phyloP scores from a whole-genome alignment of 2,329 filamentous ascomycete genomes.

The Penicillium hesseltinei region DNA sequence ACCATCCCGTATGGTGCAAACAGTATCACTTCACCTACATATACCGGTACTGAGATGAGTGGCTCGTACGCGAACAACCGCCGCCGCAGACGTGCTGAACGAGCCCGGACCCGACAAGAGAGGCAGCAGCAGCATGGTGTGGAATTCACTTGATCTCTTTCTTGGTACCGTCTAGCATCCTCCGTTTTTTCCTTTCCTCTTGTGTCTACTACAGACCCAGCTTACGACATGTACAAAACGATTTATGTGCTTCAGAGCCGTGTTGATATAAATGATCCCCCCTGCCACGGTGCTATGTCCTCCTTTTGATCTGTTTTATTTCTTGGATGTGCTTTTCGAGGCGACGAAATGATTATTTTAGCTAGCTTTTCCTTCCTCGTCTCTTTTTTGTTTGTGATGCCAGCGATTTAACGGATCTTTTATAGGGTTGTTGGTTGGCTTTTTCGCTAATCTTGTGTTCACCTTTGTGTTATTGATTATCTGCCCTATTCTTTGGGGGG shows the following conservation, averaged over 20 bases:
- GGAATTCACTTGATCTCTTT: constrained; percentile 47
- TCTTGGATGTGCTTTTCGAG: constrained; percentile 1
- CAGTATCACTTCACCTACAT: constrained; percentile 45
- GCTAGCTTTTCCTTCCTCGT: constrained; percentile 4
- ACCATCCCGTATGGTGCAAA: constrained; percentile 41
- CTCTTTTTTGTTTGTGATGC: constrained; percentile 5
- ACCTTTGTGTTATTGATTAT: neutral
- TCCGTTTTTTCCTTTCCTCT: neutral
- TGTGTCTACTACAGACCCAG: neutral
- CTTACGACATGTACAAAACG: constrained; percentile 21
- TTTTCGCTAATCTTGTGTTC: neutral
- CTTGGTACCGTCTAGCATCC: neutral
- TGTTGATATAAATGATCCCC: constrained; percentile 10
- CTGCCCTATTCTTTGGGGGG: too few species aligned
- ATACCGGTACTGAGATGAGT: constrained; percentile 49
- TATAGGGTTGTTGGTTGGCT: constrained; percentile 1
- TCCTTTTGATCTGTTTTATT: constrained; percentile 4
- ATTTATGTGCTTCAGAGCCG: constrained; percentile 7
- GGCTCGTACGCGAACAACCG: constrained; percentile 55
- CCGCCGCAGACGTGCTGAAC: constrained; percentile 53
- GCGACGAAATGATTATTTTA: constrained; percentile 7
- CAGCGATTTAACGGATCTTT: constrained; percentile 17
- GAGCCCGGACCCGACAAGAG: constrained; percentile 48
- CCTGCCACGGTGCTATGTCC: constrained; percentile 7
- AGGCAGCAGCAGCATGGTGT: constrained; percentile 46